Percentiles rank a stretch among this genome's conserved stretches.
phyloP scores from a whole-genome alignment of 2,329 filamentous ascomycete genomes.

The Xylaria sp. region DNA sequence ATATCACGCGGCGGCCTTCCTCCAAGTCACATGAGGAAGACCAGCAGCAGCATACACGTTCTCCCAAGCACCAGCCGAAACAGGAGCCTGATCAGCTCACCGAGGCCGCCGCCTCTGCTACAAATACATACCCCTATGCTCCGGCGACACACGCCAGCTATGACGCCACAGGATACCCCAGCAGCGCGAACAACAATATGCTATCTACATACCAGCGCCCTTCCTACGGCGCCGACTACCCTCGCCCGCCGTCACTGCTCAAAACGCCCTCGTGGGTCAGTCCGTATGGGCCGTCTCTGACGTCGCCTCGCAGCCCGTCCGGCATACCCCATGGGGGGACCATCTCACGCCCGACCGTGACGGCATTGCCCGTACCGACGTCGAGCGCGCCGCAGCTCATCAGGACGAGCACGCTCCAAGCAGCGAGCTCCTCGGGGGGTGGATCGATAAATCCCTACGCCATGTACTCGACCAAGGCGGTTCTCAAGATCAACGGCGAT shows the following conservation, averaged over 20 bases:
- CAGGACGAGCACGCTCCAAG: slow-evolving; percentile 65
- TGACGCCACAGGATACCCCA: slow-evolving; percentile 47
- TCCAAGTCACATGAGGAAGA: slow-evolving; percentile 56
- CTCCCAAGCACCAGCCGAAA: slow-evolving; percentile 45
- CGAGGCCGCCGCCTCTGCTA: slow-evolving; percentile 52
- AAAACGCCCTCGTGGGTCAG: slow-evolving; percentile 56
- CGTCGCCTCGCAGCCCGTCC: slow-evolving; percentile 54
- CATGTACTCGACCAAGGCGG: slow-evolving; percentile 84
- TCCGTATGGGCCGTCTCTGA: slow-evolving; percentile 55
- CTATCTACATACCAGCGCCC: slow-evolving; percentile 64
- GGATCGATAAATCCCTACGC: slow-evolving; percentile 77
- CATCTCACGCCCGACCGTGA: slow-evolving; percentile 59
- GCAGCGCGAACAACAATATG: slow-evolving; percentile 60
- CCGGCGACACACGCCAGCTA: slow-evolving; percentile 60
- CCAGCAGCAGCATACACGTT: slow-evolving; percentile 56
- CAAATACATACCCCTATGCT: slow-evolving; percentile 67
- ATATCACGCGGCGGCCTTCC: slow-evolving; percentile 54
- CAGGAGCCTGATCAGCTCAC: slow-evolving; percentile 46
- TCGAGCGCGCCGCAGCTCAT: slow-evolving; percentile 61
- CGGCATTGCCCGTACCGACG: slow-evolving; percentile 60
- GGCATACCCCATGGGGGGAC: slow-evolving; percentile 54
- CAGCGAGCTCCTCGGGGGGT: slow-evolving; percentile 52
- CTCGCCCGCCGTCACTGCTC: slow-evolving; percentile 50
- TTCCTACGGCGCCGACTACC: slow-evolving; percentile 62
- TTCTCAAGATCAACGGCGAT: slow-evolving; percentile 86